A percentile compares a stretch with the other conserved stretches of the same genome.
These are phyloP conservation scores for Bacidia gigantensis DNA, from an alignment of 495 filamentous ascomycete species.

Conservation along the genomic window DNA sequence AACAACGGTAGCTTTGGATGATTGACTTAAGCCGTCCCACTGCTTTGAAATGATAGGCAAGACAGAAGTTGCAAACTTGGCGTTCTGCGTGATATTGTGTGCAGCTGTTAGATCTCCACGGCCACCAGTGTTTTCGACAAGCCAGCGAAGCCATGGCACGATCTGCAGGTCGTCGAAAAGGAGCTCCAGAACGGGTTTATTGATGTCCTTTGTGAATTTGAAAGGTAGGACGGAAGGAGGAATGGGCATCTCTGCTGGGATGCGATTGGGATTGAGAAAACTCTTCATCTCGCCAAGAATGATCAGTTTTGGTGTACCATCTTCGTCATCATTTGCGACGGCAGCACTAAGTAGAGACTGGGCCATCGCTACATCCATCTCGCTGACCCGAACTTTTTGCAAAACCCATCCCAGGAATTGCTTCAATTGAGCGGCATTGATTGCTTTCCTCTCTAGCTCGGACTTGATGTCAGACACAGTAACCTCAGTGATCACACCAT, in stretches of 20 bases:
- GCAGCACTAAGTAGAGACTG: conserved; percentile 61
- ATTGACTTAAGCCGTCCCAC: conserved; percentile 61
- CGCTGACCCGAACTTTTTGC: conserved; percentile 46
- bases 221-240: conserved; percentile 77
- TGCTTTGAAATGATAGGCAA: conserved; percentile 69
- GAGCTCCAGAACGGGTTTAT: conserved; percentile 49
- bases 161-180: conserved; percentile 75
- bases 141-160: conserved; percentile 67
- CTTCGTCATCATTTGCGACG: conserved; percentile 61
- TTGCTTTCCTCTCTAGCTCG: conserved; percentile 62
- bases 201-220: conserved; percentile 51
- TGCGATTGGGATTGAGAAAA: conserved; percentile 58
- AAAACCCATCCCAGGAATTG: conserved; percentile 76
- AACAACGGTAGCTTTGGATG: conserved; percentile 50
- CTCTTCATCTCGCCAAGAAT: conserved; percentile 58
- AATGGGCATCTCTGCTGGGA: conserved; percentile 69
- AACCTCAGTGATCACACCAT: conserved; percentile 68
- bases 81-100: conserved; percentile 50
- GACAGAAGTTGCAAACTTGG: conserved; percentile 68
- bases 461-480: conserved; percentile 72
- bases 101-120: conserved; percentile 30
- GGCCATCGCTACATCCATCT: conserved; percentile 50
- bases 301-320: conserved; percentile 50
- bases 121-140: conserved; percentile 49
- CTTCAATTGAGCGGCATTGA: conserved; percentile 55